Percentiles rank a stretch among this genome's conserved stretches.
Evolutionary conservation across 1,139 yeast genomes (phyloP).

Genomic region (Petasospora fabianii): DNA sequence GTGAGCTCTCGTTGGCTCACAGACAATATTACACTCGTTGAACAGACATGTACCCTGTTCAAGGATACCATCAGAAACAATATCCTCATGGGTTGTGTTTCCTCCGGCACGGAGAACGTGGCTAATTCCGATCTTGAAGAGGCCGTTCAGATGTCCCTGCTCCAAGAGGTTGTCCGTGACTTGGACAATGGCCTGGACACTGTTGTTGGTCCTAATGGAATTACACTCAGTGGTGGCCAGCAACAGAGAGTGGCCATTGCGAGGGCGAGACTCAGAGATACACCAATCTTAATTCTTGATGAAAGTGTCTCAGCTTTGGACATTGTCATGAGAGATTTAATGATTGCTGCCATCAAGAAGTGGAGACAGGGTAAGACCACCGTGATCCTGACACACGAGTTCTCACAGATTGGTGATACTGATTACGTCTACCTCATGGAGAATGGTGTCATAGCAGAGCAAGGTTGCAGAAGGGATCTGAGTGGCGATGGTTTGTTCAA

Average conservation of each 20-base stretch:
- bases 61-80: conserved; percentile 62
- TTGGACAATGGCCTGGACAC: conserved; percentile 57
- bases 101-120: conserved; percentile 25
- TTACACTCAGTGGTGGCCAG: conserved; percentile 85
- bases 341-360: conserved; percentile 46
- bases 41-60: conserved; percentile 66
- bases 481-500: conserved; percentile 20
- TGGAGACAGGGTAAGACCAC: conserved; percentile 76
- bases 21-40: conserved; percentile 65
- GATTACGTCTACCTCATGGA: conserved; percentile 59
- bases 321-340: conserved; percentile 37
- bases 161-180: conserved; percentile 42
- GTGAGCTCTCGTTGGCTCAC: conserved; percentile 52
- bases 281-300: conserved; percentile 76
- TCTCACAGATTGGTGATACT: conserved; percentile 46
- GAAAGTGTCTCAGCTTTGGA: conserved; percentile 87
- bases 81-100: conserved; percentile 44
- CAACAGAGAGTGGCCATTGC: conserved; percentile 80
- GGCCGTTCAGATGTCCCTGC: conserved; percentile 51
- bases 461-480: conserved; percentile 39
- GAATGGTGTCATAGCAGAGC: conserved; percentile 49
- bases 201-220: conserved; percentile 41
- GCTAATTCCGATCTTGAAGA: conserved; percentile 33
- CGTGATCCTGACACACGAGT: conserved; percentile 75
- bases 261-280: conserved; percentile 67